A percentile compares a stretch with the other conserved stretches of the same genome.
These are phyloP conservation scores for Asterophora lycoperdoides DNA, from an alignment of 768 basidiomycete genomes.

Conservation along the genomic window DNA sequence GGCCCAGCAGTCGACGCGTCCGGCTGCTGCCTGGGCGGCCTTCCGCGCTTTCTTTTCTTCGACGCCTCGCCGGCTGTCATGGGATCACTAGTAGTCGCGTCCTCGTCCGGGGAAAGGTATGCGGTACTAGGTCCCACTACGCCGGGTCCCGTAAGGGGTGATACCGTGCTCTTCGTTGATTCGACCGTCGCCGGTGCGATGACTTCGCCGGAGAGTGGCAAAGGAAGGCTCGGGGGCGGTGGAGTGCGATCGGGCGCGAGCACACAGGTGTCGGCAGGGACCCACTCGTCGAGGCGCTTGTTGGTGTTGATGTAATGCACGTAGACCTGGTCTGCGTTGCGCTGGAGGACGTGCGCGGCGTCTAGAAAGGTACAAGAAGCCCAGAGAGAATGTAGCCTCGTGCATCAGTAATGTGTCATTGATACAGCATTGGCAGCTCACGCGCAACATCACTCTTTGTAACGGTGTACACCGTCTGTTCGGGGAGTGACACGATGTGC, in stretches of 20 bases:
- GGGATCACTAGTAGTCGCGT: constrained; percentile 1
- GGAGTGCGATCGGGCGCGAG: constrained; percentile 11
- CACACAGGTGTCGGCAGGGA: constrained; percentile 42
- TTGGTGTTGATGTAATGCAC: constrained; percentile 73
- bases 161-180: neutral
- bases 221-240: neutral
- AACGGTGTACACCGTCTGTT: constrained; percentile 27
- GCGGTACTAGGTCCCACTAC: neutral
- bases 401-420: constrained; percentile 14
- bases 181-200: neutral
- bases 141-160: constrained; percentile 5
- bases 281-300: constrained; percentile 75
- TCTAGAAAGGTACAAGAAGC: constrained; percentile 24
- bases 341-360: constrained; percentile 50
- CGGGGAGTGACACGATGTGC: constrained; percentile 23
- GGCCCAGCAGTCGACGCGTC: constrained; percentile 9
- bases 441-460: constrained; percentile 30
- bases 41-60: constrained; percentile 1
- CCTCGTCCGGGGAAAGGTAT: neutral
- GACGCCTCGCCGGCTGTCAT: constrained; percentile 6
- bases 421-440: constrained; percentile 18
- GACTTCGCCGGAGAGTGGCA: neutral
- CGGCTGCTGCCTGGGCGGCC: constrained; percentile 11
- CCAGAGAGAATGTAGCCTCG: constrained; percentile 8
- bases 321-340: constrained; percentile 49